Percentiles rank a stretch among this genome's conserved stretches.
Conservation (phyloP, 2,329 filamentous ascomycete genomes). For the Monosporascus sp. region DNA sequence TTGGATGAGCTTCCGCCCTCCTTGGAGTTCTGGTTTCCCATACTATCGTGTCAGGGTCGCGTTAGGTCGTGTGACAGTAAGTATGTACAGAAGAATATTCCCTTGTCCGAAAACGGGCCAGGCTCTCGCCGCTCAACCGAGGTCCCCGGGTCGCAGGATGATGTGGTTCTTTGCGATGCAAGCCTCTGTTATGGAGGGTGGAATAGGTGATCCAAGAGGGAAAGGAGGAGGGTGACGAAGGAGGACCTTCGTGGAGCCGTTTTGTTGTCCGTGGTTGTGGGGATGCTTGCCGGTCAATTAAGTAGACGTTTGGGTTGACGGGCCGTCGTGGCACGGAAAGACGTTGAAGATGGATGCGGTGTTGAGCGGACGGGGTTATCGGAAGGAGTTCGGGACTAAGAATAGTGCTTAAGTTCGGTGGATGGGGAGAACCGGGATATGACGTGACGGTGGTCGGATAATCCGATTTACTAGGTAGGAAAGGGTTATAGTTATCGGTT, state of each 20-base stretch:
- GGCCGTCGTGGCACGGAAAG: constrained; percentile 5
- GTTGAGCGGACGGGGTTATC: constrained; percentile 20
- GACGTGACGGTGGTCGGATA: constrained; percentile 13
- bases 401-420: constrained; percentile 4
- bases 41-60: constrained; percentile 31
- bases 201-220: constrained; percentile 44
- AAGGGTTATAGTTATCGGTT: not conserved
- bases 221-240: constrained; percentile 40
- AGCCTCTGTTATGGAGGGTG: constrained; percentile 45
- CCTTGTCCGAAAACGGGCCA: constrained; percentile 14
- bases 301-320: constrained; percentile 11
- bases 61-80: not conserved
- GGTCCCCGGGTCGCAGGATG: constrained; percentile 15
- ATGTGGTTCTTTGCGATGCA: constrained; percentile 7
- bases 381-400: constrained; percentile 16
- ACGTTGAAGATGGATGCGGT: constrained; percentile 6
- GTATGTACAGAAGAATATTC: not conserved
- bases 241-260: constrained; percentile 40
- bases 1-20: constrained; percentile 49
- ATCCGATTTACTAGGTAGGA: constrained; percentile 6
- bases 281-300: constrained; percentile 25
- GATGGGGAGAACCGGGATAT: constrained; percentile 16
- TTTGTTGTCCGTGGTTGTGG: constrained; percentile 45
- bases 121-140: constrained; percentile 20
- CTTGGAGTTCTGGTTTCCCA: constrained; percentile 74